These are phyloP conservation scores for Plasmodium chabaudi DNA, from an alignment of 169 alveolate species.

Conservation along the genomic window DNA sequence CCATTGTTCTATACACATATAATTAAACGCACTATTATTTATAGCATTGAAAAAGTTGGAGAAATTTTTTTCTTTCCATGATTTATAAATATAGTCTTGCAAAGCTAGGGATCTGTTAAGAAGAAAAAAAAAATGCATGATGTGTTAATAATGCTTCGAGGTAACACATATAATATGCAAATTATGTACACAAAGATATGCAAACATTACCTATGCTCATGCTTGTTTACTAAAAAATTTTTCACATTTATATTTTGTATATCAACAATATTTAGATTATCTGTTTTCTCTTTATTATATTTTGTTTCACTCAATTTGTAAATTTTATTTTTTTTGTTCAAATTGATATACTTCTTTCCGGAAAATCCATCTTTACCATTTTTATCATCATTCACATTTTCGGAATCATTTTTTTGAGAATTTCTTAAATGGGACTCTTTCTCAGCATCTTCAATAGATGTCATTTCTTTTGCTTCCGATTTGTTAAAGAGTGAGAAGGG, in stretches of 20 bases:
- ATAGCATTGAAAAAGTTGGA: slow-evolving; percentile 28
- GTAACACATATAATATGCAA: not conserved
- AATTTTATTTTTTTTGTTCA: not conserved
- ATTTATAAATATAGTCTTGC: slow-evolving; percentile 15
- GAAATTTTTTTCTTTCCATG: slow-evolving; percentile 60
- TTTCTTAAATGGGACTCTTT: not conserved
- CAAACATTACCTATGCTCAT: slow-evolving; percentile 9
- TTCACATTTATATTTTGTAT: slow-evolving; percentile 58
- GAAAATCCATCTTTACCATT: not conserved
- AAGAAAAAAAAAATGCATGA: not conserved
- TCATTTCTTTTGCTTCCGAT: not conserved
- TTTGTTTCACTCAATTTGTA: not conserved
- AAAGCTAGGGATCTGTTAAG: slow-evolving; percentile 35
- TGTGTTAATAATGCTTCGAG: too few species aligned
- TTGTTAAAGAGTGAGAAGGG: not conserved
- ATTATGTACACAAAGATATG: not conserved
- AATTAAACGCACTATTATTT: slow-evolving; percentile 18
- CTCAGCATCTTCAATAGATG: not conserved
- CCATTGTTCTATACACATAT: slow-evolving; percentile 67
- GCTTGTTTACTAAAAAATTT: not conserved
- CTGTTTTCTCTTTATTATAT: slow-evolving; percentile 2
- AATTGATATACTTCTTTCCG: not conserved
- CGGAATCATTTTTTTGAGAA: not conserved
- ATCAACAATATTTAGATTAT: slow-evolving; percentile 16
- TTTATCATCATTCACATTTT: not conserved